A percentile compares a stretch with the other conserved stretches of the same genome.
Evolutionary conservation across 23 red algal genomes (phyloP).

Genomic region (Rhodosorus marinus): DNA sequence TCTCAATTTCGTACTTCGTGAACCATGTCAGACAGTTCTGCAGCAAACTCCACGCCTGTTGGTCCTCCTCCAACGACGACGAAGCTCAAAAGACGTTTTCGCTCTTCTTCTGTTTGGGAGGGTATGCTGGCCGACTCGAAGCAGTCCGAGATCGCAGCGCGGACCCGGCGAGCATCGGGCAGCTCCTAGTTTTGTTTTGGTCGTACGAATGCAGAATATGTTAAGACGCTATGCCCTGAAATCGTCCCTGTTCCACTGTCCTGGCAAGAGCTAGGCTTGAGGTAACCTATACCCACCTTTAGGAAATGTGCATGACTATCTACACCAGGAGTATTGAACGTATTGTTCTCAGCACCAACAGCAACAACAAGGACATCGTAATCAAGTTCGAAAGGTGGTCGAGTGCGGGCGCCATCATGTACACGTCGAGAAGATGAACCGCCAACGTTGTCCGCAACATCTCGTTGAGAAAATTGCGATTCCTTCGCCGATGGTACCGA

Average conservation of each 20-base stretch:
- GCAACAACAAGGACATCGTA: constrained; percentile 72
- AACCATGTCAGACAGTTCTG: constrained; percentile 78
- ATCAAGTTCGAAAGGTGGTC: background rate
- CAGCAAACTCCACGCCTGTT: constrained; percentile 76
- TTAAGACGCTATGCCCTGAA: too few species aligned
- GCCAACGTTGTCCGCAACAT: background rate
- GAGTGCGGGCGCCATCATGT: background rate
- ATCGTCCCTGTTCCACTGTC: too few species aligned
- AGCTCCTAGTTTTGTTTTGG: too few species aligned
- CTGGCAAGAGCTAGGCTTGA: too few species aligned
- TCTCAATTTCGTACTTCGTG: constrained; percentile 23
- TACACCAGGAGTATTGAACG: constrained; percentile 64
- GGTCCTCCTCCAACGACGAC: constrained; percentile 62
- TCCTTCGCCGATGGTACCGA: too few species aligned
- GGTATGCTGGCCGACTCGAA: constrained; percentile 70
- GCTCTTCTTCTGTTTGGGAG: constrained; percentile 39
- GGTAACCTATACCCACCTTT: constrained; percentile 67
- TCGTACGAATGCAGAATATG: too few species aligned
- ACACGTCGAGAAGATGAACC: background rate
- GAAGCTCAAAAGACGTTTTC: constrained; percentile 32
- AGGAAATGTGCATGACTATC: constrained; percentile 65
- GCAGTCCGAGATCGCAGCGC: constrained; percentile 5
- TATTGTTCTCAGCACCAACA: constrained; percentile 52
- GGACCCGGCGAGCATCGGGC: background rate
- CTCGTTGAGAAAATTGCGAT: too few species aligned